Conservation (phyloP, 1,284 basidiomycete species). For the Thelephora terrestris region DNA sequence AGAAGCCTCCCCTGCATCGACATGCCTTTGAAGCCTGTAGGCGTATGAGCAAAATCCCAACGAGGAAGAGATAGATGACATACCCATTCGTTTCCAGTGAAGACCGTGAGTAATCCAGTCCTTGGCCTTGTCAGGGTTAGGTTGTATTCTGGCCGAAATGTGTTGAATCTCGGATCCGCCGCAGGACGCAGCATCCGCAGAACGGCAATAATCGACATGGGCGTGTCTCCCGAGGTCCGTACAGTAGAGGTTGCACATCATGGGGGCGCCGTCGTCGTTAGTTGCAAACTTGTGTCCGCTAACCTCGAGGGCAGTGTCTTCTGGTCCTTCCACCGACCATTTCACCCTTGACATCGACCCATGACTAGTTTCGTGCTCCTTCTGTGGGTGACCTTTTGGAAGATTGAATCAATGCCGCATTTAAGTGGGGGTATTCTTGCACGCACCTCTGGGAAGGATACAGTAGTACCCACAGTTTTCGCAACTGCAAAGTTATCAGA, state of each 20-base stretch:
- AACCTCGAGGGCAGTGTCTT: constrained; percentile 38
- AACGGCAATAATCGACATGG: constrained; percentile 49
- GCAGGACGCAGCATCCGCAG: constrained; percentile 27
- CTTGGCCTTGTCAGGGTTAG: constrained; percentile 35
- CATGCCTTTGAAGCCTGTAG: constrained; percentile 22
- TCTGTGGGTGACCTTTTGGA: constrained; percentile 42
- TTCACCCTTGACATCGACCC: constrained; percentile 50
- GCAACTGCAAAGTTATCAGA: constrained; percentile 38
- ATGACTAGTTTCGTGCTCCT: constrained; percentile 52
- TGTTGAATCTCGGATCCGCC: constrained; percentile 36
- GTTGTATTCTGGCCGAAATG: constrained; percentile 29
- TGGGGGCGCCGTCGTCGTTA: constrained; percentile 52
- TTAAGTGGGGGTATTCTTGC: too few relatives aligned
- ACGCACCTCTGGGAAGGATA: constrained; percentile 43
- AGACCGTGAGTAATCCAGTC: constrained; percentile 45
- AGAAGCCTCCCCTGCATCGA: not conserved
- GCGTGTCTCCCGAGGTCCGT: constrained; percentile 41
- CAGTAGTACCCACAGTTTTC: constrained; percentile 49
- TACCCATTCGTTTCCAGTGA: constrained; percentile 49
- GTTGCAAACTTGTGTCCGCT: constrained; percentile 44
- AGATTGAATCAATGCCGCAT: not conserved
- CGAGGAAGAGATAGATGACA: not conserved
- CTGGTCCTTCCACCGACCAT: constrained; percentile 46
- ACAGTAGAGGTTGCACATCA: constrained; percentile 53
- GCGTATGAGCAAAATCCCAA: not conserved